These are phyloP conservation scores for Westerdykella sp. DNA, from an alignment of 2,329 filamentous ascomycete genomes.

Conservation along the genomic window DNA sequence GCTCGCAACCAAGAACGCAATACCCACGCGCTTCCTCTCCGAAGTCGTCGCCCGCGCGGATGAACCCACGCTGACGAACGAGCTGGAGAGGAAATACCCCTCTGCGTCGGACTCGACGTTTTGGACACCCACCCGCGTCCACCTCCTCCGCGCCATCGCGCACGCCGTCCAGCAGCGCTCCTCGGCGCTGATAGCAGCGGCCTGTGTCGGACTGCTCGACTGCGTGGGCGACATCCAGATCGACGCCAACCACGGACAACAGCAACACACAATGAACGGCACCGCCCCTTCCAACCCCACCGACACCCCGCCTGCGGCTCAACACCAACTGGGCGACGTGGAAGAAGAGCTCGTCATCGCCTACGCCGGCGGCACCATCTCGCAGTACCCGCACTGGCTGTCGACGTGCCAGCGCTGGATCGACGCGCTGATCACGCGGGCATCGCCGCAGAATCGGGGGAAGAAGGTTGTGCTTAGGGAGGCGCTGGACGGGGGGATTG, in stretches of 20 bases:
- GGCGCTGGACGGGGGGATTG: slow-evolving; percentile 50
- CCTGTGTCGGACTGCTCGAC: slow-evolving; percentile 62
- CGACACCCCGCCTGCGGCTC: no score
- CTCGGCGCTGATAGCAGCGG: slow-evolving; percentile 67
- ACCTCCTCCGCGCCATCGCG: slow-evolving; percentile 59
- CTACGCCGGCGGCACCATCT: slow-evolving; percentile 74
- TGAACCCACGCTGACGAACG: slow-evolving; percentile 28
- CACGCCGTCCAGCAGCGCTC: slow-evolving; percentile 66
- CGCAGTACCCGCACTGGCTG: slow-evolving; percentile 70
- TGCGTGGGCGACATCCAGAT: slow-evolving; percentile 60
- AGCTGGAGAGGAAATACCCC: slow-evolving; percentile 48
- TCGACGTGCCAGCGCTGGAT: slow-evolving; percentile 64
- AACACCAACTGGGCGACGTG: slow-evolving; percentile 3
- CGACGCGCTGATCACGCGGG: slow-evolving; percentile 48
- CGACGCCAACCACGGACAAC: slow-evolving; percentile 8
- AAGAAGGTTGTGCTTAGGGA: slow-evolving; percentile 49
- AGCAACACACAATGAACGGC: slow-evolving; percentile 1
- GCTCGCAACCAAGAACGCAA: slow-evolving; percentile 54
- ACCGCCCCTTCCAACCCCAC: slow-evolving; percentile 2
- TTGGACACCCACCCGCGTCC: slow-evolving; percentile 59
- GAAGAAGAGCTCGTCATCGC: slow-evolving; percentile 64
- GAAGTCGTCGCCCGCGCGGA: slow-evolving; percentile 52
- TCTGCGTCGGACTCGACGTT: slow-evolving; percentile 23
- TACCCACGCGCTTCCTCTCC: slow-evolving; percentile 68
- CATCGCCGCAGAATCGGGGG: slow-evolving; percentile 27